Evolutionary conservation across 257 asterid species (phyloP).

Genomic region (Nicotiana tomentosiformis): DNA sequence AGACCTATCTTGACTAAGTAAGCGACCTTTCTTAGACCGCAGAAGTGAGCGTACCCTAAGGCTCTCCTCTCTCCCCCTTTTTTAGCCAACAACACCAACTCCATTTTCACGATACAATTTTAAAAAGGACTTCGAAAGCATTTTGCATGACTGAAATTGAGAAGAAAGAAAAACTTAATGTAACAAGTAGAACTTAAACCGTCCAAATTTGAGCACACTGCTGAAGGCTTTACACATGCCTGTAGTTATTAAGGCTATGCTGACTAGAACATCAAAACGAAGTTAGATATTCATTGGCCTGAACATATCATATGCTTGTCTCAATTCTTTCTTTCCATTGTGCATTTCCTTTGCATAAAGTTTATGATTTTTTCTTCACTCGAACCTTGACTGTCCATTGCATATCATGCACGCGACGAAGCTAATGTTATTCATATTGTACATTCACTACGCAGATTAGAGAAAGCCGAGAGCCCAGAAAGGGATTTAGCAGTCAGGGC

Average conservation of each 20-base stretch:
- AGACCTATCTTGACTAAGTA: no score
- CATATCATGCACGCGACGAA: not conserved
- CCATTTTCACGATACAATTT: no score
- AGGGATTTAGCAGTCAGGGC: slow-evolving; percentile 64
- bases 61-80: no score
- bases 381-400: no score
- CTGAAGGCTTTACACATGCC: not conserved
- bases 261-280: not conserved
- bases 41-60: no score
- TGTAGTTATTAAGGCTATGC: not conserved
- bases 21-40: no score
- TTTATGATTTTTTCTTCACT: not conserved
- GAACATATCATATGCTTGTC: not conserved
- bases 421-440: not conserved
- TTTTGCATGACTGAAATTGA: not conserved
- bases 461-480: slow-evolving; percentile 36
- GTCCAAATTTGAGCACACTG: not conserved
- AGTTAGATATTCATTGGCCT: not conserved
- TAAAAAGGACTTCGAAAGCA: not conserved
- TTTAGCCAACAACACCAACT: no score
- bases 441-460: slow-evolving; percentile 35
- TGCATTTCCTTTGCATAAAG: not conserved
- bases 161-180: not conserved
- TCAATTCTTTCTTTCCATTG: not conserved
- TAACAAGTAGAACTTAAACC: not conserved